phyloP scores from a whole-genome alignment of 2,329 filamentous ascomycete genomes.

The Chalaropsis thielavioides region DNA sequence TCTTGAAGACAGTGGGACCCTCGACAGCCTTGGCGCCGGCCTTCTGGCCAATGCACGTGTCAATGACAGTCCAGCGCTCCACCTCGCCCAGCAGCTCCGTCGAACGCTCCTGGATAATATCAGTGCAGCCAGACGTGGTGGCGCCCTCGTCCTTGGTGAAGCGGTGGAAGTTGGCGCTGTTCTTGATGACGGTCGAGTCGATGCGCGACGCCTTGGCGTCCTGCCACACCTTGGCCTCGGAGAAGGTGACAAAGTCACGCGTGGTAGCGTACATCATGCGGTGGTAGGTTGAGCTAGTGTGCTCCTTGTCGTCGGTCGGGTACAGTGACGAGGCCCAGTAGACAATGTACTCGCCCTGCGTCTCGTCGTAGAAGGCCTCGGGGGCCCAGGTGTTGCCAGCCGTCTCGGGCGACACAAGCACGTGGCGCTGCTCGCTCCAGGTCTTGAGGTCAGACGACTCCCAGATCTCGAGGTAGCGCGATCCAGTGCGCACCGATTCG shows the following conservation, averaged over 20 bases:
- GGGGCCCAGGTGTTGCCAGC: constrained; percentile 42
- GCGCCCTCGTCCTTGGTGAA: constrained; percentile 43
- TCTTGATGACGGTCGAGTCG: constrained; percentile 36
- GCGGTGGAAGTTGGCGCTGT: constrained; percentile 31
- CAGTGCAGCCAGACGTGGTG: constrained; percentile 34
- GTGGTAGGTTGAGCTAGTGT: constrained; percentile 33
- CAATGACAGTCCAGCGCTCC: constrained; percentile 30
- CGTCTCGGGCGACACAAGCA: constrained; percentile 33
- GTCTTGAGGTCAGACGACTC: constrained; percentile 35
- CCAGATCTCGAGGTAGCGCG: constrained; percentile 39
- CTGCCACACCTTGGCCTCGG: constrained; percentile 35
- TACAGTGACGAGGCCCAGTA: constrained; percentile 36
- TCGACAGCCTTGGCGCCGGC: constrained; percentile 36
- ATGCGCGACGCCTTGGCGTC: constrained; percentile 36
- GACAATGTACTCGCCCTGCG: constrained; percentile 29
- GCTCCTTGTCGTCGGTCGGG: constrained; percentile 27
- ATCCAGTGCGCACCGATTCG: constrained; percentile 33
- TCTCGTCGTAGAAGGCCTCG: constrained; percentile 35
- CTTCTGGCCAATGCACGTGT: constrained; percentile 35
- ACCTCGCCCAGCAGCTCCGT: constrained; percentile 28
- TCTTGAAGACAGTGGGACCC: constrained; percentile 37
- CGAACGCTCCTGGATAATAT: constrained; percentile 40
- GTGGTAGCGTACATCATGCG: constrained; percentile 40
- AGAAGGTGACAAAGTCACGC: constrained; percentile 36
- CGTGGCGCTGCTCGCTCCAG: constrained; percentile 38